Conservation (phyloP, 768 basidiomycete species). For the Trametes cingulata region DNA sequence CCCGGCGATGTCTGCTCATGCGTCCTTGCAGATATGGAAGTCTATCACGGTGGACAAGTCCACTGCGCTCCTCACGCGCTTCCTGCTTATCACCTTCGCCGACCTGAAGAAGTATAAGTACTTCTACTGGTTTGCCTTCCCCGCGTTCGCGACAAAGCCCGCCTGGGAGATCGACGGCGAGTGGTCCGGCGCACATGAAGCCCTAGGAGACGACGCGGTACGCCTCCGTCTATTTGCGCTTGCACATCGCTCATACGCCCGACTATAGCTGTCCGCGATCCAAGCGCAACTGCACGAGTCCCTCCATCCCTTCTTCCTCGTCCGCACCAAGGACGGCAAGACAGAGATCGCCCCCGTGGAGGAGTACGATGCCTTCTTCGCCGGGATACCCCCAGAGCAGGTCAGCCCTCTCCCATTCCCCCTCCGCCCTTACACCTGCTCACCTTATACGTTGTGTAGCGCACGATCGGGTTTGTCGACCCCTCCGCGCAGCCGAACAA, state of each 20-base stretch:
- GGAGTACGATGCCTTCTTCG: constrained; percentile 60
- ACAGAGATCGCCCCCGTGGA: constrained; percentile 54
- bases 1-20: not conserved
- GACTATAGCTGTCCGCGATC: constrained; percentile 50
- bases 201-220: constrained; percentile 47
- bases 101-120: constrained; percentile 99
- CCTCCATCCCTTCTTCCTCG: constrained; percentile 61
- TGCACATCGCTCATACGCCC: not conserved
- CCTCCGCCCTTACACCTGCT: not conserved
- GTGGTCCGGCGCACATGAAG: constrained; percentile 52
- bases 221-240: constrained; percentile 10
- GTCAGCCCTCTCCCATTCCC: constrained; percentile 35
- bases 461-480: constrained; percentile 48
- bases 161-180: constrained; percentile 82
- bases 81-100: constrained; percentile 90
- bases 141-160: constrained; percentile 86
- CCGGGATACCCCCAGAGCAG: constrained; percentile 39
- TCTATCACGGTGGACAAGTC: constrained; percentile 53
- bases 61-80: constrained; percentile 63
- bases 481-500: constrained; percentile 65
- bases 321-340: constrained; percentile 40
- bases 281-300: constrained; percentile 48
- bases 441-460: constrained; percentile 17
- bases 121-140: constrained; percentile 98
- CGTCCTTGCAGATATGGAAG: constrained; percentile 63